Conservation (phyloP, 371 early-diverging fungal genomes). For the Saksenaea oblongispora region DNA sequence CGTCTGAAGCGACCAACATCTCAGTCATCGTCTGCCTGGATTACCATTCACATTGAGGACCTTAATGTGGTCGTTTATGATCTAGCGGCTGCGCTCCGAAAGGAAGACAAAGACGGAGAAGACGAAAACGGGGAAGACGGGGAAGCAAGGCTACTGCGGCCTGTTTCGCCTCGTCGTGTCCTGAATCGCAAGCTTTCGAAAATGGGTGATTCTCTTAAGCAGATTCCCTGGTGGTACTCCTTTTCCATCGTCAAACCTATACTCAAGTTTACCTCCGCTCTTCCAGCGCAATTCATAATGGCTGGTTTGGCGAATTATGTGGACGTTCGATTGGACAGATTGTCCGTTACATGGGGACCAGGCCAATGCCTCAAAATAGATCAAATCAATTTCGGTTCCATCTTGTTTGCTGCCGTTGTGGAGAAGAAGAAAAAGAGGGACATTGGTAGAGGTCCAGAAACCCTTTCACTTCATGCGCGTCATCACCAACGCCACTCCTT, state of each 20-base stretch:
- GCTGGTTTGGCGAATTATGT: constrained; percentile 54
- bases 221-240: constrained; percentile 53
- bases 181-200: constrained; percentile 32
- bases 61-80: constrained; percentile 26
- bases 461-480: constrained; percentile 19
- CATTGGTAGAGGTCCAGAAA: background rate
- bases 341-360: constrained; percentile 22
- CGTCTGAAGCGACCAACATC: constrained; percentile 30
- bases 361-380: constrained; percentile 21
- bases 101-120: constrained; percentile 1
- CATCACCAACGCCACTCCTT: constrained; percentile 47
- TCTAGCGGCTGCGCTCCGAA: constrained; percentile 13
- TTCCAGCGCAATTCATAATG: constrained; percentile 52
- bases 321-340: constrained; percentile 32
- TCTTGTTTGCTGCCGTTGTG: constrained; percentile 37
- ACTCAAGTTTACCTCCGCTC: constrained; percentile 40
- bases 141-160: background rate
- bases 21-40: constrained; percentile 30
- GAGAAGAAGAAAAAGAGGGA: constrained; percentile 7
- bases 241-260: constrained; percentile 43
- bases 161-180: background rate
- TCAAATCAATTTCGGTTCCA: constrained; percentile 32
- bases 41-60: constrained; percentile 37
- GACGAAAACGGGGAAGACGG: background rate
- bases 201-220: constrained; percentile 29